Percentiles rank a stretch among this genome's conserved stretches.
Evolutionary conservation across 768 basidiomycete species (phyloP).

Genomic region (Amanita phalloides): DNA sequence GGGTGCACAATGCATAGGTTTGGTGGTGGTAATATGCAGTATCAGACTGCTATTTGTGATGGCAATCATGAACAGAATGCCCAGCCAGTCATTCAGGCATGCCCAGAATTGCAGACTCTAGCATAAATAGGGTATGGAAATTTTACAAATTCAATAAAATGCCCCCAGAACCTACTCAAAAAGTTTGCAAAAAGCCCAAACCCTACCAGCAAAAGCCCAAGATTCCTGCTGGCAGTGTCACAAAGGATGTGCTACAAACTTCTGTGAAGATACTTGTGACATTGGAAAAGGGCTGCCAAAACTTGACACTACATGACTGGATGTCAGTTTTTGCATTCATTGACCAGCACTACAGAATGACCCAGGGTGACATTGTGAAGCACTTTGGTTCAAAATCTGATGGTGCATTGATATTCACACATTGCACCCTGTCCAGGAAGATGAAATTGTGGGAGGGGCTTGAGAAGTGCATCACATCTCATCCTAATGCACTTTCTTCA

Average conservation of each 20-base stretch:
- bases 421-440: not conserved
- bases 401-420: not conserved
- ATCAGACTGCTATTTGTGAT: not conserved
- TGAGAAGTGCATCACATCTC: not conserved
- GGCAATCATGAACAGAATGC: too few species aligned
- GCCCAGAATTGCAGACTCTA: too few species aligned
- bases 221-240: too few species aligned
- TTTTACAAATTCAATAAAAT: too few species aligned
- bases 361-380: constrained; percentile 11
- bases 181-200: too few species aligned
- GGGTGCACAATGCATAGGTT: not conserved
- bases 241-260: too few species aligned
- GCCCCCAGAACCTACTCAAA: too few species aligned
- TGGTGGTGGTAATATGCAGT: not conserved
- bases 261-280: too few species aligned
- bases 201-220: too few species aligned
- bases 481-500: constrained; percentile 16
- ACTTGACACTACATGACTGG: constrained; percentile 18
- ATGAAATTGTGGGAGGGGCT: not conserved
- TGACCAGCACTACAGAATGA: constrained; percentile 11
- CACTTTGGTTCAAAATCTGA: not conserved
- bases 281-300: not conserved
- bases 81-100: too few species aligned
- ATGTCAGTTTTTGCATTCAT: constrained; percentile 13
- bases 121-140: too few species aligned